These are phyloP conservation scores for Globisporangium cystogenes DNA, from an alignment of 352 stramenopile species.

Conservation along the genomic window DNA sequence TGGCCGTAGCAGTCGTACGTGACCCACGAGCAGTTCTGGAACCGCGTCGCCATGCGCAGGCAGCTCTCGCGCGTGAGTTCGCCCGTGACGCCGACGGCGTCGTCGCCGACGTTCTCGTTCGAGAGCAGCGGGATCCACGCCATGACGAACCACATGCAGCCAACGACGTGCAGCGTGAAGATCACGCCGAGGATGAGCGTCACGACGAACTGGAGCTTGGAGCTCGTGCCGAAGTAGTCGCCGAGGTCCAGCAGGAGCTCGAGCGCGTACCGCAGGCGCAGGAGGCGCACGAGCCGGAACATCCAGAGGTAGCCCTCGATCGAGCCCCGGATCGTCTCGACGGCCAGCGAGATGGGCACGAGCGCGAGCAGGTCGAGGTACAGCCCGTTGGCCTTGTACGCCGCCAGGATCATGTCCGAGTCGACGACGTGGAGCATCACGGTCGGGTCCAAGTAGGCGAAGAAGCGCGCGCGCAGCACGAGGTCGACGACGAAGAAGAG, in stretches of 20 bases:
- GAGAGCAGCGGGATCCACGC: slow-evolving; percentile 29
- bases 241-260: slow-evolving; percentile 42
- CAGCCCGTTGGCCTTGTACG: slow-evolving; percentile 53
- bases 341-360: slow-evolving; percentile 34
- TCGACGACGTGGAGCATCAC: slow-evolving; percentile 54
- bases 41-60: slow-evolving; percentile 38
- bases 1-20: slow-evolving; percentile 66
- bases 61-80: slow-evolving; percentile 27
- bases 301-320: slow-evolving; percentile 29
- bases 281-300: slow-evolving; percentile 38
- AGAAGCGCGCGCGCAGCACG: slow-evolving; percentile 36
- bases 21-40: slow-evolving; percentile 71
- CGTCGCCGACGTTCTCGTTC: neutral
- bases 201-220: slow-evolving; percentile 43
- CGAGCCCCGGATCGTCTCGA: slow-evolving; percentile 29
- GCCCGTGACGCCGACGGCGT: neutral
- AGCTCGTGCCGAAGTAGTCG: slow-evolving; percentile 60
- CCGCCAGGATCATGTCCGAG: slow-evolving; percentile 45
- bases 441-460: slow-evolving; percentile 53
- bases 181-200: slow-evolving; percentile 45
- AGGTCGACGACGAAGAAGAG: slow-evolving; percentile 50
- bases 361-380: slow-evolving; percentile 45
- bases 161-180: slow-evolving; percentile 52
- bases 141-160: slow-evolving; percentile 72
- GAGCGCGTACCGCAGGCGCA: slow-evolving; percentile 36